A percentile compares a stretch with the other conserved stretches of the same genome.
phyloP scores from a whole-genome alignment of 768 basidiomycete species.

The Piloderma croceum region DNA sequence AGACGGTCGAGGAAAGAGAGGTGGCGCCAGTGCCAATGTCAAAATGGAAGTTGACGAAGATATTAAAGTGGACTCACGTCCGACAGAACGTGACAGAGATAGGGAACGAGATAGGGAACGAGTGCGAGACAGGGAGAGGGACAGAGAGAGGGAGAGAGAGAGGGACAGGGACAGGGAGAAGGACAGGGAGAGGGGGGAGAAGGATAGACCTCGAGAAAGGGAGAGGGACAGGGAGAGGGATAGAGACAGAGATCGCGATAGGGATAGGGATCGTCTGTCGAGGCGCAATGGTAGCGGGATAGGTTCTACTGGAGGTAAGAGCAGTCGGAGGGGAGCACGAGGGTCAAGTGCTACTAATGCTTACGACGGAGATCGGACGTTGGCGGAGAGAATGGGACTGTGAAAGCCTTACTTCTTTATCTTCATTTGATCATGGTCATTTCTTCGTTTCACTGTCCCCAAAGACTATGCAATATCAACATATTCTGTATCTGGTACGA shows the following conservation, averaged over 20 bases:
- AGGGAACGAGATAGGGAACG: slow-evolving; percentile 17
- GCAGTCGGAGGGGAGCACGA: slow-evolving; percentile 30
- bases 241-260: slow-evolving; percentile 30
- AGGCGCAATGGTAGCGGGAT: slow-evolving; percentile 39
- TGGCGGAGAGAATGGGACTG: slow-evolving; percentile 80
- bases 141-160: slow-evolving; percentile 32
- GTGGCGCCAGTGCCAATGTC: slow-evolving; percentile 14
- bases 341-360: slow-evolving; percentile 27
- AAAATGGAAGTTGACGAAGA: slow-evolving; percentile 61
- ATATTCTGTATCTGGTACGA: slow-evolving; percentile 34
- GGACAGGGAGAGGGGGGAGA: slow-evolving; percentile 27
- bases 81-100: slow-evolving; percentile 7
- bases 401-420: slow-evolving; percentile 27
- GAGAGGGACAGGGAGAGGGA: slow-evolving; percentile 28
- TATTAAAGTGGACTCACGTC: slow-evolving; percentile 12
- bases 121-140: slow-evolving; percentile 22
- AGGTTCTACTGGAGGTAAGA: slow-evolving; percentile 32
- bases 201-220: slow-evolving; percentile 23
- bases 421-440: slow-evolving; percentile 8
- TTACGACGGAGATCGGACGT: slow-evolving; percentile 62
- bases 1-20: slow-evolving; percentile 22
- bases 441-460: slow-evolving; percentile 8
- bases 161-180: slow-evolving; percentile 29
- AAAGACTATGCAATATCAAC: slow-evolving; percentile 9
- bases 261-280: slow-evolving; percentile 30